Percentiles rank a stretch among this genome's conserved stretches.
Evolutionary conservation across 176 grass and related monocot species (phyloP).

Genomic region (Aegilops sharonensis): DNA sequence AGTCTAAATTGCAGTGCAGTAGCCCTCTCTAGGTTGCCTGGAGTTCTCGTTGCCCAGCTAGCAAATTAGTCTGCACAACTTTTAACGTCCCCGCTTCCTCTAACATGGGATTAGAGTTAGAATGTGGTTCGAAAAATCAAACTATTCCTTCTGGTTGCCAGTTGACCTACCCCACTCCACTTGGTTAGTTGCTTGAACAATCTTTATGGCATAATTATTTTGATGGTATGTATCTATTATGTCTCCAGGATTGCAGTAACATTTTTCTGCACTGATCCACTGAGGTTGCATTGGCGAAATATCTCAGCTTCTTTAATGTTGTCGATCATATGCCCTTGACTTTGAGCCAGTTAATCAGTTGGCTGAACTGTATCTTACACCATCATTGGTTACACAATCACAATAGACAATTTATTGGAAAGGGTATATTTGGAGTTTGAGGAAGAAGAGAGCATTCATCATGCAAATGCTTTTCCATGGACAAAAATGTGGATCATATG

Average conservation of each 20-base stretch:
- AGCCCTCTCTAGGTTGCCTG: neutral
- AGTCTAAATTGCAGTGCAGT: neutral
- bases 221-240: slow-evolving; percentile 8
- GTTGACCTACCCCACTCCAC: neutral
- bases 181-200: neutral
- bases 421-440: neutral
- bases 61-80: neutral
- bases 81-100: neutral
- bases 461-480: slow-evolving; percentile 4
- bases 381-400: neutral
- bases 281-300: neutral
- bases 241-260: neutral
- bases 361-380: neutral
- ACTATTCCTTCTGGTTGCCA: neutral
- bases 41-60: neutral
- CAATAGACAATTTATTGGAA: neutral
- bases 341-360: neutral
- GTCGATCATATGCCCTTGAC: neutral
- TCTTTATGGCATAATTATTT: neutral
- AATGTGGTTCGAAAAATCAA: neutral
- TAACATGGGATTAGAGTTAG: neutral
- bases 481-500: slow-evolving; percentile 7
- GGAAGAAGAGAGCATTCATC: neutral
- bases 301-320: neutral
- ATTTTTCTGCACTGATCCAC: neutral